phyloP scores from a whole-genome alignment of 2,329 filamentous ascomycete genomes.

The Diaporthe vaccinii region DNA sequence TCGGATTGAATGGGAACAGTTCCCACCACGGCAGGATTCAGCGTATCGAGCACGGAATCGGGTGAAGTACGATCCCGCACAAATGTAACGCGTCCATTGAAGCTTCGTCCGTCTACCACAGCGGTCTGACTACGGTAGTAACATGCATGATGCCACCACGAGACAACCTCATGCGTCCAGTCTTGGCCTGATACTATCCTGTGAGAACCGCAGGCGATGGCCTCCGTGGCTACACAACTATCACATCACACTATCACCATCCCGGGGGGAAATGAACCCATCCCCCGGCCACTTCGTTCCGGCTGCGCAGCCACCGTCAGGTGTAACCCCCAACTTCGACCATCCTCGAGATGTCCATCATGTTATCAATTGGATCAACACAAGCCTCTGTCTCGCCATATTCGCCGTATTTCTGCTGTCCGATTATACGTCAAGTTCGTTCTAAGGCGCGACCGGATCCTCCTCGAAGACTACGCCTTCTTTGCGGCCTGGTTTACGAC shows the following conservation, averaged over 20 bases:
- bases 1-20: too few relatives aligned
- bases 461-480: constrained; percentile 8
- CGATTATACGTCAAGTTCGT: constrained; percentile 1
- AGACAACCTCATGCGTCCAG: neutral
- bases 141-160: neutral
- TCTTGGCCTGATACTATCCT: neutral
- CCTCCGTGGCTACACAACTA: neutral
- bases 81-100: neutral
- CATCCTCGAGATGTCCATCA: neutral
- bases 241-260: neutral
- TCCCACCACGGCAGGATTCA: neutral
- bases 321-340: neutral
- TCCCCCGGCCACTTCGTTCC: neutral
- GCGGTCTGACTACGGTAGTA: neutral
- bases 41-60: neutral
- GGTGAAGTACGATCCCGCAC: neutral
- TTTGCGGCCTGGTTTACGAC: neutral
- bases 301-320: constrained; percentile 4
- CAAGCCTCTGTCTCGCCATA: constrained; percentile 1
- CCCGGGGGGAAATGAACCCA: neutral
- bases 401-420: neutral
- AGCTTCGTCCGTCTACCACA: neutral
- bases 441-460: neutral
- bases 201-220: neutral
- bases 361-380: neutral